Conservation (phyloP, 345 rosid species). For the Iberis pinnata region DNA sequence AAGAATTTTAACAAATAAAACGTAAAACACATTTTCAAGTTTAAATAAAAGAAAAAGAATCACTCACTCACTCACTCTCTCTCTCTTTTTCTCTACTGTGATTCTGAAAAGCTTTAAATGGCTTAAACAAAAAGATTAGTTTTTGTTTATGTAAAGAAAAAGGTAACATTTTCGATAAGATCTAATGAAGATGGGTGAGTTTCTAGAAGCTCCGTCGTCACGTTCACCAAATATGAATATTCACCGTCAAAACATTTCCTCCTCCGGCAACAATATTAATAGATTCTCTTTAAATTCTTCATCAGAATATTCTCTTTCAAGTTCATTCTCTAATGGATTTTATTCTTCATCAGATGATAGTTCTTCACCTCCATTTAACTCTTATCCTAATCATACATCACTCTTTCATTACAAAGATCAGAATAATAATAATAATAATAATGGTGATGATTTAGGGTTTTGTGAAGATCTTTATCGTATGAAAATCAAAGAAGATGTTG, state of each 20-base stretch:
- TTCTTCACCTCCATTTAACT: conserved; percentile 30
- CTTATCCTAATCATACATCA: neutral
- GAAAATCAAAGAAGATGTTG: conserved; percentile 7
- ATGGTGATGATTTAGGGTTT: conserved; percentile 17
- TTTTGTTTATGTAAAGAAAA: too few species aligned
- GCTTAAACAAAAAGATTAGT: conserved; percentile 11
- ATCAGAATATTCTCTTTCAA: conserved; percentile 35
- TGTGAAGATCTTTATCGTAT: conserved; percentile 24
- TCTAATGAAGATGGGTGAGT: conserved; percentile 22
- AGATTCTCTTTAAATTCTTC: conserved; percentile 32
- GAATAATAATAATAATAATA: conserved; percentile 1
- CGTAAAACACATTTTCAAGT: neutral
- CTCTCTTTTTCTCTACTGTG: too few species aligned
- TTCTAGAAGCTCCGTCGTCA: conserved; percentile 13
- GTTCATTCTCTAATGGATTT: conserved; percentile 33
- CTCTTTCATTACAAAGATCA: neutral
- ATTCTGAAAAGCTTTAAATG: too few species aligned
- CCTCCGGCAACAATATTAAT: conserved; percentile 15
- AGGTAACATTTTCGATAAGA: too few species aligned
- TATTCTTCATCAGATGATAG: conserved; percentile 33
- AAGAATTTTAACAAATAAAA: too few species aligned
- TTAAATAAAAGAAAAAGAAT: too few species aligned
- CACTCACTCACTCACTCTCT: too few species aligned
- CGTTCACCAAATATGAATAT: conserved; percentile 9
- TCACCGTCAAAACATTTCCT: conserved; percentile 10